These are phyloP conservation scores for Scheffersomyces insectosa DNA, from an alignment of 1,139 yeast genomes.

Conservation along the genomic window DNA sequence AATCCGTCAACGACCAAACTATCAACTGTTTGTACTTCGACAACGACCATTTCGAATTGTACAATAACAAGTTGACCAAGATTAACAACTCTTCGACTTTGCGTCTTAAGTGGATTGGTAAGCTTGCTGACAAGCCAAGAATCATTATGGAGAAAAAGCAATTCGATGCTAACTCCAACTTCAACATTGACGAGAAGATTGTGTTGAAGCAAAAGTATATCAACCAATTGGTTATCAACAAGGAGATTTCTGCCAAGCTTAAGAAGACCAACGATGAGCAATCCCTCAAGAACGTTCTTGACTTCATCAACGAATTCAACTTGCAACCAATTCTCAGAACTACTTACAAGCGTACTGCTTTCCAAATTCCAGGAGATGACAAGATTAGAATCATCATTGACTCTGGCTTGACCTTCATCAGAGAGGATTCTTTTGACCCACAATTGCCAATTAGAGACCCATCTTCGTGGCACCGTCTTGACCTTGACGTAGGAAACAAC, in stretches of 20 bases:
- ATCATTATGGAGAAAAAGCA: slow-evolving; percentile 80
- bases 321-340: slow-evolving; percentile 88
- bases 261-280: slow-evolving; percentile 32
- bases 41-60: slow-evolving; percentile 76
- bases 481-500: slow-evolving; percentile 79
- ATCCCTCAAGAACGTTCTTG: slow-evolving; percentile 59
- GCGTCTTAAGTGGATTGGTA: slow-evolving; percentile 91
- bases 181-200: slow-evolving; percentile 58
- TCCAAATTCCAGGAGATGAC: slow-evolving; percentile 97
- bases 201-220: slow-evolving; percentile 78
- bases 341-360: slow-evolving; percentile 87
- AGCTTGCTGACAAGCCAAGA: slow-evolving; percentile 71
- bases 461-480: slow-evolving; percentile 85
- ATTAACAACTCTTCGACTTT: slow-evolving; percentile 71
- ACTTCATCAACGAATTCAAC: slow-evolving; percentile 62
- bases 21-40: slow-evolving; percentile 89
- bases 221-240: slow-evolving; percentile 53
- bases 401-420: slow-evolving; percentile 79
- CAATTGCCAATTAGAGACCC: slow-evolving; percentile 91
- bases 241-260: slow-evolving; percentile 15
- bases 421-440: slow-evolving; percentile 87
- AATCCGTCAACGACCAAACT: slow-evolving; percentile 61
- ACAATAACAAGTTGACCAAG: slow-evolving; percentile 78
- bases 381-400: slow-evolving; percentile 87
- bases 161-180: slow-evolving; percentile 55